phyloP scores from a whole-genome alignment of 129 eudicot species.

The Pseudognaphalium luteoalbum region DNA sequence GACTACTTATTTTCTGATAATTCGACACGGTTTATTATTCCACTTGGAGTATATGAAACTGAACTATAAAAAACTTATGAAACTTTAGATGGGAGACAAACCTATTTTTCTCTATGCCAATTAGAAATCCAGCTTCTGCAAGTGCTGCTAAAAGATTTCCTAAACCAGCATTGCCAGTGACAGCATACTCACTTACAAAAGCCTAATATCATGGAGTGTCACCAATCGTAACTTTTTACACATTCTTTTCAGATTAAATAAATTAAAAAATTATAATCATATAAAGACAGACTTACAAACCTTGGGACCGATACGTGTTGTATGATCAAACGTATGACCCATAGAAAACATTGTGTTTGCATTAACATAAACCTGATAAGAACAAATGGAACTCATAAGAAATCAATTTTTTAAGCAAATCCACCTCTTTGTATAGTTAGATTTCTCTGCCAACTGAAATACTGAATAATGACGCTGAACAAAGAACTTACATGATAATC shows the following conservation, averaged over 20 bases:
- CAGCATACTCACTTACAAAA: conserved; percentile 97
- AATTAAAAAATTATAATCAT: conserved; percentile 11
- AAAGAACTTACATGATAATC: conserved; percentile 76
- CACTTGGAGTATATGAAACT: conserved; percentile 7
- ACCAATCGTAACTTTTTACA: conserved; percentile 12
- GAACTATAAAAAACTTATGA: neutral
- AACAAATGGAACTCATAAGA: neutral
- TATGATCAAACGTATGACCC: conserved; percentile 53
- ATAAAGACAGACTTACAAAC: conserved; percentile 38
- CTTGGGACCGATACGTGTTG: conserved; percentile 85
- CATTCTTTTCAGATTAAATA: neutral
- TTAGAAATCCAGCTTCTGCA: conserved; percentile 92
- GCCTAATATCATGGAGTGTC: conserved; percentile 54
- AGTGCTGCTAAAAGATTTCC: conserved; percentile 89
- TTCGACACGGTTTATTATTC: neutral
- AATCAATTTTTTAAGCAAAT: neutral
- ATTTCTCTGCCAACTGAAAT: conserved; percentile 5
- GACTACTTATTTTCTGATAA: too few species aligned
- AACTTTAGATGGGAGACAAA: conserved; percentile 24
- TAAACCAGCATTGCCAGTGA: conserved; percentile 63
- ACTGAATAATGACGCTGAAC: conserved; percentile 10
- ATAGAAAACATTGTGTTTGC: conserved; percentile 66
- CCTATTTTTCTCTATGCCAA: conserved; percentile 91
- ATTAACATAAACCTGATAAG: conserved; percentile 51
- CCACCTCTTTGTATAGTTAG: neutral